Conservation (phyloP, 306 rosid species). For the Vigna reflexopilosa region DNA sequence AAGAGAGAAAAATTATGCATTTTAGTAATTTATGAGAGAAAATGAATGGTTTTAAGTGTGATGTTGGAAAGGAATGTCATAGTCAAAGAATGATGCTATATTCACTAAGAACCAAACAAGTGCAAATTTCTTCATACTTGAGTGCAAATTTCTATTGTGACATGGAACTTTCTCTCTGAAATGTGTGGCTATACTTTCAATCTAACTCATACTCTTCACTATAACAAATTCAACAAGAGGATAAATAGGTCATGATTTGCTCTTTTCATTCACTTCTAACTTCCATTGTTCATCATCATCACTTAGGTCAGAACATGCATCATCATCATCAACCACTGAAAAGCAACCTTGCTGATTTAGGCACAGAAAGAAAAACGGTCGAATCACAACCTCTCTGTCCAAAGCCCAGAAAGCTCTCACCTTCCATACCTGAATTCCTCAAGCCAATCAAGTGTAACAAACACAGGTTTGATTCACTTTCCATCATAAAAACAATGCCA, state of each 20-base stretch:
- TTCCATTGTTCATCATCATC: background rate
- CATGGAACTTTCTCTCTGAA: conserved; percentile 44
- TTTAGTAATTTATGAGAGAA: background rate
- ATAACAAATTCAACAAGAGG: conserved; percentile 43
- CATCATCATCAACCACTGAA: conserved; percentile 65
- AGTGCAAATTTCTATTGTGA: conserved; percentile 23
- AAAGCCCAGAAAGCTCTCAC: conserved; percentile 64
- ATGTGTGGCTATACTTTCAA: conserved; percentile 57
- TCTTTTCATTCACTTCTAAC: conserved; percentile 53
- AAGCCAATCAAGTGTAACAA: conserved; percentile 63
- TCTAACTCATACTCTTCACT: conserved; percentile 40
- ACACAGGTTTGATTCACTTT: conserved; percentile 58
- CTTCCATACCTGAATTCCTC: conserved; percentile 71
- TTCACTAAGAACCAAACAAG: conserved; percentile 60
- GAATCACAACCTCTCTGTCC: conserved; percentile 77
- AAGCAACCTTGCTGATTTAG: conserved; percentile 63
- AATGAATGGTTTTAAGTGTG: conserved; percentile 27
- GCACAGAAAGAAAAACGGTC: conserved; percentile 48
- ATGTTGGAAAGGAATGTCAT: conserved; percentile 39
- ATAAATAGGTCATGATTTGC: conserved; percentile 50
- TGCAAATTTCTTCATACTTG: conserved; percentile 39
- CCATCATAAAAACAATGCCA: background rate
- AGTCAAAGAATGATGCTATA: conserved; percentile 57
- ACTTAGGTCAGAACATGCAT: conserved; percentile 55
- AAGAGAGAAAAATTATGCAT: background rate